Evolutionary conservation across 139 green algal species (phyloP).

Genomic region (Auxenochlorella protothecoides): DNA sequence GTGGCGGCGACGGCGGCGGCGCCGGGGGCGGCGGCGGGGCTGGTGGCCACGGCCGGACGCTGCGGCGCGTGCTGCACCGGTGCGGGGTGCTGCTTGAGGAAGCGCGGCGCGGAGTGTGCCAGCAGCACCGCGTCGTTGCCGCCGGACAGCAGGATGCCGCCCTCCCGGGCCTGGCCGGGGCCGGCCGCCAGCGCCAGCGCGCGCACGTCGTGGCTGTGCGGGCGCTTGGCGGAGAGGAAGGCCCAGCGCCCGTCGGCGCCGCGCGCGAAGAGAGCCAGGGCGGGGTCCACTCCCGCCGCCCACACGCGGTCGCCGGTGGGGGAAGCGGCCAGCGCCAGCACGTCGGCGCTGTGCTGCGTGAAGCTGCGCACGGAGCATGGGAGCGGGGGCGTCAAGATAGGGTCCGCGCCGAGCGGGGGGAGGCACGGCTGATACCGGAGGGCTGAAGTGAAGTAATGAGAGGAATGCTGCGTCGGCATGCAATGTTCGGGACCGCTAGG

Average conservation of each 20-base stretch:
- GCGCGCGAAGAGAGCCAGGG: conserved; percentile 40
- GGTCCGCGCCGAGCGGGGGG: no score
- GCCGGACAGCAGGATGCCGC: conserved; percentile 56
- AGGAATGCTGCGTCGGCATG: no score
- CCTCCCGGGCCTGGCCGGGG: neutral
- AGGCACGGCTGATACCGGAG: no score
- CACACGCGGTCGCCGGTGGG: conserved; percentile 66
- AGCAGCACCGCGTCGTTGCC: conserved; percentile 69
- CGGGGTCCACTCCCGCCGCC: conserved; percentile 69
- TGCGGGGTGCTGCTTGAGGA: conserved; percentile 39
- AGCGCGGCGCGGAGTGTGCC: conserved; percentile 37
- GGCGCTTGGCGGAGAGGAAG: conserved; percentile 59
- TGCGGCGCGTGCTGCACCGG: conserved; percentile 21
- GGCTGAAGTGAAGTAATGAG: no score
- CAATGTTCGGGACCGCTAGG: neutral
- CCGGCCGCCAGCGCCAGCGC: conserved; percentile 27
- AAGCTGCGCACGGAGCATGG: conserved; percentile 20
- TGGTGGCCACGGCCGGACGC: conserved; percentile 2
- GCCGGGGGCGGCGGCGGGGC: conserved; percentile 5
- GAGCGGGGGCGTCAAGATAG: no score
- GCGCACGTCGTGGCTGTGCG: conserved; percentile 82
- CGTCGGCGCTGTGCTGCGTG: conserved; percentile 60
- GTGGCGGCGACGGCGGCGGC: conserved; percentile 31
- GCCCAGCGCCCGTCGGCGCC: conserved; percentile 40
- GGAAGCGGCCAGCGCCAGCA: conserved; percentile 61